Evolutionary conservation across 345 rosid species (phyloP).

Genomic region (Litchi chinensis): DNA sequence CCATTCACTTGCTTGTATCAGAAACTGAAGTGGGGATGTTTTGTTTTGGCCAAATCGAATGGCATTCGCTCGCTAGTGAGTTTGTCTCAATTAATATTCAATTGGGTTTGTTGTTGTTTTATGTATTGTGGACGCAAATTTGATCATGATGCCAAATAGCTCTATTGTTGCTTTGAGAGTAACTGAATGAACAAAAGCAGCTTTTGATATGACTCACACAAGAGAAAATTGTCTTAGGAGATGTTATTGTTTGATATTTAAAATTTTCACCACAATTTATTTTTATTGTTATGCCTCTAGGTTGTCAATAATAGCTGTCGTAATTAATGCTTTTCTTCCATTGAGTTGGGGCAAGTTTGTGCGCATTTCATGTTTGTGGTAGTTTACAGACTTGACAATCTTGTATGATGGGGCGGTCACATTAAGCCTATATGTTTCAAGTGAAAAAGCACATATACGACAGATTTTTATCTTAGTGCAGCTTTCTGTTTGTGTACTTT

Average conservation of each 20-base stretch:
- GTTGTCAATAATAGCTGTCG: not conserved
- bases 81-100: not conserved
- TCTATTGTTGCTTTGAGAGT: not conserved
- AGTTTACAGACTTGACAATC: not conserved
- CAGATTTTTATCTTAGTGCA: no score
- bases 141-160: not conserved
- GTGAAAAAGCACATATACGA: not conserved
- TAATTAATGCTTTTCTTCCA: not conserved
- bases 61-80: not conserved
- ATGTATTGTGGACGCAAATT: not conserved
- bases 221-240: not conserved
- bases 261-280: not conserved
- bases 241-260: not conserved
- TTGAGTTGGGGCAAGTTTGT: not conserved
- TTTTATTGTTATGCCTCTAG: not conserved
- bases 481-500: no score
- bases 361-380: not conserved
- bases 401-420: not conserved
- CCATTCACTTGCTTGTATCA: constrained; percentile 12
- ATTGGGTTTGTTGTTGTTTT: not conserved
- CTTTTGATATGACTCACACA: no score
- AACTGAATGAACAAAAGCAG: not conserved
- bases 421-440: no score
- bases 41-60: constrained; percentile 2
- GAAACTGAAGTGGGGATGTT: constrained; percentile 15